A percentile compares a stretch with the other conserved stretches of the same genome.
phyloP scores from a whole-genome alignment of 768 basidiomycete genomes.

The Macrocybe gigantea region DNA sequence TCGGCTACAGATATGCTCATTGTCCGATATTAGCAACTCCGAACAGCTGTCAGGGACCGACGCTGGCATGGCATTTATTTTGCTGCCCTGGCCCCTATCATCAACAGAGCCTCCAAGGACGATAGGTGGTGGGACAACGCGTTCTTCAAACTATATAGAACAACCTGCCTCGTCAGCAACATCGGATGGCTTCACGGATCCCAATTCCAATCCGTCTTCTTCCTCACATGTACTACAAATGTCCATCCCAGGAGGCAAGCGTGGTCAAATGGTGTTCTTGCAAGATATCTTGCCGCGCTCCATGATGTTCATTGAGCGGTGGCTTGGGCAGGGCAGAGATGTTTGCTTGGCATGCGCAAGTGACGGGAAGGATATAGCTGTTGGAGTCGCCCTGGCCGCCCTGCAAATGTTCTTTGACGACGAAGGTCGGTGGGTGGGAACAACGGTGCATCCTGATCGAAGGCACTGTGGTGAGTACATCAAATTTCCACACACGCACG shows the following conservation, averaged over 20 bases:
- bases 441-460: too few relatives aligned
- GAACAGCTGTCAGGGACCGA: not conserved
- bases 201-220: too few relatives aligned
- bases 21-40: not conserved
- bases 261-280: slow-evolving; percentile 26
- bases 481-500: too few relatives aligned
- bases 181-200: too few relatives aligned
- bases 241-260: not conserved
- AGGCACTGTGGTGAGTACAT: too few relatives aligned
- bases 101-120: too few relatives aligned
- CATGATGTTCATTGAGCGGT: slow-evolving; percentile 35
- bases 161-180: too few relatives aligned
- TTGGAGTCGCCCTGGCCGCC: slow-evolving; percentile 58
- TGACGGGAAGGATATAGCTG: slow-evolving; percentile 51
- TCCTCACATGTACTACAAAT: not conserved
- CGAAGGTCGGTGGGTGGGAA: slow-evolving; percentile 25
- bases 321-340: slow-evolving; percentile 27
- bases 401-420: slow-evolving; percentile 56
- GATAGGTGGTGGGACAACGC: too few relatives aligned
- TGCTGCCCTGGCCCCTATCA: not conserved
- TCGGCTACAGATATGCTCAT: slow-evolving; percentile 8
- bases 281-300: slow-evolving; percentile 41
- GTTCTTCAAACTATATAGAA: too few relatives aligned
- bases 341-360: slow-evolving; percentile 50
- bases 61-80: slow-evolving; percentile 4